These are phyloP conservation scores for Zymoseptoria pseudotritici DNA, from an alignment of 2,329 filamentous ascomycete genomes.

Conservation along the genomic window DNA sequence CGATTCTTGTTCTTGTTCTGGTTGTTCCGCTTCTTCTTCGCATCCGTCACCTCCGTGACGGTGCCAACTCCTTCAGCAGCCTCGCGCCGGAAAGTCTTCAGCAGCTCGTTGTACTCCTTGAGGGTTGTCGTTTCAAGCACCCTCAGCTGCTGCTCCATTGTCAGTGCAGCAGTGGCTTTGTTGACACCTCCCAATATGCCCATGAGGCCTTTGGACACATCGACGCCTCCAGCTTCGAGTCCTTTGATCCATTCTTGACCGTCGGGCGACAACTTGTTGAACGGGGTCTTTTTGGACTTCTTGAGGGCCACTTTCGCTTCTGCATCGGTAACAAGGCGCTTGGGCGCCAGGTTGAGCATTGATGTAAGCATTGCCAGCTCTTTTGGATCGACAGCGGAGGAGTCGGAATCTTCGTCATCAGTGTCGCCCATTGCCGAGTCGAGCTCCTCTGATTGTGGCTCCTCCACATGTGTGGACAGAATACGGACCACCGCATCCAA, in stretches of 20 bases:
- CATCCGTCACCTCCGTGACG: neutral
- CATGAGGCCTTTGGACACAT: neutral
- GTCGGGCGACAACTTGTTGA: neutral
- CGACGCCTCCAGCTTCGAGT: neutral
- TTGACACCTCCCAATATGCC: neutral
- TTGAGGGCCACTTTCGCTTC: neutral
- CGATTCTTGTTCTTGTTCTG: conserved; percentile 7
- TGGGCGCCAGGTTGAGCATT: neutral
- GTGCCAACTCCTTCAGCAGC: neutral
- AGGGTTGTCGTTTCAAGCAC: neutral
- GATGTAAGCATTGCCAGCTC: neutral
- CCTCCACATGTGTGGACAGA: neutral
- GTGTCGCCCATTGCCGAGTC: neutral
- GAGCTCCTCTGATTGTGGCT: neutral
- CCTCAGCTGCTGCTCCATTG: neutral
- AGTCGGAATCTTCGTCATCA: neutral
- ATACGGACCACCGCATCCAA: neutral
- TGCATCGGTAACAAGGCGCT: neutral
- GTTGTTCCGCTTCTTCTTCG: conserved; percentile 1
- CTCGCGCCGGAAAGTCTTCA: neutral
- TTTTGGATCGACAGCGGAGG: neutral
- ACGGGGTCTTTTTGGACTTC: neutral
- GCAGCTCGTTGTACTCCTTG: neutral
- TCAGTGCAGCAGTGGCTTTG: neutral
- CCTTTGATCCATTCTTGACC: neutral